Evolutionary conservation across 2,329 filamentous ascomycete species (phyloP), one percentile per base, ranked within the genome.

Genomic region (Ceratocystis smalleyi): DNA sequence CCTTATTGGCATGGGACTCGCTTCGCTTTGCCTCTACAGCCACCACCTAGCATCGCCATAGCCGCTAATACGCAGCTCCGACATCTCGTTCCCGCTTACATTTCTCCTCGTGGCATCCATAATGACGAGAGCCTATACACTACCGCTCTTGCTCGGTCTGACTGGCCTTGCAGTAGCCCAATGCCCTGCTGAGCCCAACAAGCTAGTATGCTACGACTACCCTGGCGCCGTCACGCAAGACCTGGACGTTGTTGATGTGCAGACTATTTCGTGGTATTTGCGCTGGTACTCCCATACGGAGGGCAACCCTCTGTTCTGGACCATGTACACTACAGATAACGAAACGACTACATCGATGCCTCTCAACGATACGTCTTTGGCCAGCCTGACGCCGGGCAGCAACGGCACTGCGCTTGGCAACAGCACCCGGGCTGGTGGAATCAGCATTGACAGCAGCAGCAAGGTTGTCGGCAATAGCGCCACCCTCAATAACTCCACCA

Each of bases 251-350:
- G 49, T 60, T n/a, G 65, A 66, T 43, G 35, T 66, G 40, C 62
- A 60, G 49, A 66, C 65, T 17, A 66, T 66, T 35, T 47, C 65
- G 3, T 66, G 65, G 65, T 66, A 66, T 59, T 62, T 66, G 59
- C 65, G 65, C 43, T 66, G 62, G 62, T 66, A 66, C 62, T 61
- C 62, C 8, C 65, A 66, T 17, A 55, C 55, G 17, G 55, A 62
- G 19, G 57, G 62, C 24, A 66, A 64, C 12, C 65, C 65, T 12
- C 62, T 59, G n/a, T 66, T 66, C 57, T 66, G 65, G 65, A 66
- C 65, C 19, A 66, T 66, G 65, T 66, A 66, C 62, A 64, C 54
- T 22, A 32, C 27, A 3, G 43, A 64, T 8, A 66, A 66, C 27
- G 64, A 62, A 35, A 65, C 64, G 7, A 62, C 64, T 24, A 64